These are phyloP conservation scores for Tetracladium marchalianum DNA, from an alignment of 495 filamentous ascomycete species.

Conservation along the genomic window DNA sequence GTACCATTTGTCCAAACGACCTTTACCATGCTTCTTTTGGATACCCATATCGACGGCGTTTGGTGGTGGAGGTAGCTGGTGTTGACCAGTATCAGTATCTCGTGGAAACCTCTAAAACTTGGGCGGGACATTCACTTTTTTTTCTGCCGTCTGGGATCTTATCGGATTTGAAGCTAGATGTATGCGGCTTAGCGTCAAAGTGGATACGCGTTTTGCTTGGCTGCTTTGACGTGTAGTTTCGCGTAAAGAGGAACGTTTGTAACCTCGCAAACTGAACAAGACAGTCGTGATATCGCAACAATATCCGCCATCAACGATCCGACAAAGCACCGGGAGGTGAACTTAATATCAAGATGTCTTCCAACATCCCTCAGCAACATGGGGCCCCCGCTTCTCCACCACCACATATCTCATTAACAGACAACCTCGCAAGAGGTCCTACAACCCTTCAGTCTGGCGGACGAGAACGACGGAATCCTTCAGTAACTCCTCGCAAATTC, in stretches of 20 bases:
- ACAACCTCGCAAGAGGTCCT: neutral
- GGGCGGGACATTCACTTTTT: neutral
- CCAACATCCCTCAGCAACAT: too few species aligned
- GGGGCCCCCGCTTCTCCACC: neutral
- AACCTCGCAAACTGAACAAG: too few species aligned
- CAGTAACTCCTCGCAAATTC: constrained; percentile 66
- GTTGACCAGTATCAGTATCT: neutral
- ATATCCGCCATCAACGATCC: too few species aligned
- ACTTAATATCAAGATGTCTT: too few species aligned
- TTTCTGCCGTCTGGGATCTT: too few species aligned
- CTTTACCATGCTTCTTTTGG: constrained; percentile 99
- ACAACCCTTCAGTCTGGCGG: constrained; percentile 2
- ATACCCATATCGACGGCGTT: constrained; percentile 64
- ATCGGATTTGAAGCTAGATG: too few species aligned
- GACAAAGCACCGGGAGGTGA: too few species aligned
- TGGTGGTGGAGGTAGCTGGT: neutral
- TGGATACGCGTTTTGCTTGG: neutral
- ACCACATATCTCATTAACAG: neutral
- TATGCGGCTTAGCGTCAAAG: too few species aligned
- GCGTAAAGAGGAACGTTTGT: too few species aligned
- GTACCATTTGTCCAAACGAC: constrained; percentile 97
- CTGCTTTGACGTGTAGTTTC: neutral
- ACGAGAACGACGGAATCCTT: constrained; percentile 37
- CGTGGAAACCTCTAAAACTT: neutral
- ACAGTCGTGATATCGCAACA: too few species aligned